Base-by-base conservation (phyloP, 805 yeast species). In the Schizosaccharomyces osmophilus region DNA sequence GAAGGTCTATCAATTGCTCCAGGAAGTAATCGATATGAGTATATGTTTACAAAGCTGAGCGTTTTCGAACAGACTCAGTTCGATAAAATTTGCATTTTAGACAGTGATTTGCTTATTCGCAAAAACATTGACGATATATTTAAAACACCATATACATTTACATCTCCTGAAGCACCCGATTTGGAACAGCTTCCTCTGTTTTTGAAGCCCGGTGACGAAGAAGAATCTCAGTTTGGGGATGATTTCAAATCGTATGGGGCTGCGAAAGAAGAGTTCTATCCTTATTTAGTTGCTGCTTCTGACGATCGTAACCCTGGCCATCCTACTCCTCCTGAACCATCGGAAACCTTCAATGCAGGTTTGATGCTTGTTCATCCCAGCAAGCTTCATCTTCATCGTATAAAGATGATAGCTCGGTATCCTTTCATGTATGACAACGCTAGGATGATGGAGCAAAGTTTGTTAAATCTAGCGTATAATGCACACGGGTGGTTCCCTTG, bases 21-120 rank as follows among this genome's bases (percentile, higher is more conserved):
- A 64, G 78, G 77, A 62, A 83, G 81, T 65, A 73, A 77, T 6
- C 70, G 84, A 36, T 81, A 80, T 69, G 71, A 77, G 65, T 83
- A 81, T 66, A 79, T 83, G 64, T 81, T 84, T 83, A 74, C 83
- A 39, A 81, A 81, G 68, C 69, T 81, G 59, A 81, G 78, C 69
- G 78, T 81, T 9, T 81, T 81, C 67, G 72, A 75, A 29, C 70
- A 81, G 61, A 64, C 68, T 6, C 78, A 80, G 64, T 81, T 74
- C 63, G 75, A 79, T n/a, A 72, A 79, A 58, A 78, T 80, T 13
- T 77, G 79, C 31, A 81, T 76, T 64, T 70, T 81, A 62, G 85
- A 81, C 66, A 74, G 79, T 19, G 85, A 81, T 68, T 81, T 81
- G 84, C 70, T 79, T 36, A 80, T 81, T 1, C 62, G 77, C 9